Base-by-base conservation (phyloP, 148 eudicot species). In the Silene latifolia region DNA sequence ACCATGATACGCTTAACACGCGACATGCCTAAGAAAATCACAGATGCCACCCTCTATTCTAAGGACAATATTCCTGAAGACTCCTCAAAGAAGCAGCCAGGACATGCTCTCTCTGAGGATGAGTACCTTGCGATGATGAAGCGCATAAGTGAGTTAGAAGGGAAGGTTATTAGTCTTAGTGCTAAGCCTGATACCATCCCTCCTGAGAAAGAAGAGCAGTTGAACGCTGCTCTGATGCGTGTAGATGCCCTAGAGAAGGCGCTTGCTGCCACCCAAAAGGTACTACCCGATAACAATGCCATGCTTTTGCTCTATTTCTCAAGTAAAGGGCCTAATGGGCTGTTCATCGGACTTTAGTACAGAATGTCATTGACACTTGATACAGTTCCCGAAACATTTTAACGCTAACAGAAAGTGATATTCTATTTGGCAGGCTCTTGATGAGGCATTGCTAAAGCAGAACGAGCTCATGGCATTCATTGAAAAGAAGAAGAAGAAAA, bases 181-280 rank as follows among this genome's bases (percentile, higher is more conserved):
- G 85, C 79, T 18, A 87, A 84, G 76, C 88, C 91, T 9, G 57
- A 78, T 13, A 54, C 72, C 35, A 85, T 92, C 88, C 86, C 93
- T 2, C 90, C 94, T 20, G 97, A 92, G 83, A 96, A 90, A 83
- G 99, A 90, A 80, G 91, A 89, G 67, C 79, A 90, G 90, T 87
- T 96, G 46, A 96, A 87, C 53, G 72, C 74, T 60, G 97, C 98
- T 71, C 64, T 92, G 72, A 71, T 56, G 59, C 92, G 98, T 5
- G 93, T 92, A 7, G 85, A 77, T 63, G 82, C 82, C 18, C 74
- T 96, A n/a, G 99, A 92, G 82, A 86, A 88, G 46, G 90, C 88
- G 63, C 99, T 96, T 73, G 80, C 91, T 19, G 77, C 83, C 7
- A 75, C 97, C 14, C 88, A 77, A 75, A 96, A 89, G 97, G 98